Evolutionary conservation across 2,329 filamentous ascomycete species (phyloP).

Genomic region (Aspergillus amoenus): DNA sequence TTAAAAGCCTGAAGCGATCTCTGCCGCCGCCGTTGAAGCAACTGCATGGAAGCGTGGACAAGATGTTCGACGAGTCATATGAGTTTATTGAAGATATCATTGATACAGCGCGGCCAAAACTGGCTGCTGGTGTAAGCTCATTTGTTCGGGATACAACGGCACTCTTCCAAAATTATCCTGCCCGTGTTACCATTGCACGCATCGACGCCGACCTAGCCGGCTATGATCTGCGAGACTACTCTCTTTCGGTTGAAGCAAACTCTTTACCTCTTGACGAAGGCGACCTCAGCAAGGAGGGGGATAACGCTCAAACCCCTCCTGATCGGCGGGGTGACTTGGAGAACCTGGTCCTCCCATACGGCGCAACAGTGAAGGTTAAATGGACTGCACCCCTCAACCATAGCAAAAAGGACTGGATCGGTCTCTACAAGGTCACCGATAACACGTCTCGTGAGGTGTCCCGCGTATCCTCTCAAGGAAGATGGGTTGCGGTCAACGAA

Average conservation of each 20-base stretch:
- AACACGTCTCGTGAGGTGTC: slow-evolving; percentile 84
- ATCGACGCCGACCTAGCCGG: slow-evolving; percentile 78
- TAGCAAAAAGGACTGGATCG: slow-evolving; percentile 90
- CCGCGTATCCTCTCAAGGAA: slow-evolving; percentile 77
- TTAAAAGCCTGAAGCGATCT: slow-evolving; percentile 84
- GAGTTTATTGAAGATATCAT: slow-evolving; percentile 91
- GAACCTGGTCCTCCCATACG: slow-evolving; percentile 81
- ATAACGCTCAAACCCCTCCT: slow-evolving; percentile 66
- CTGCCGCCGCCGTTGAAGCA: slow-evolving; percentile 79
- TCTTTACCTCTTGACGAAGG: slow-evolving; percentile 52
- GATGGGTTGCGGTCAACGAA: slow-evolving; percentile 80
- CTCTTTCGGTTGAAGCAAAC: slow-evolving; percentile 70
- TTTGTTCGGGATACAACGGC: slow-evolving; percentile 86
- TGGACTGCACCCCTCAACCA: slow-evolving; percentile 90
- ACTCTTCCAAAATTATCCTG: slow-evolving; percentile 85
- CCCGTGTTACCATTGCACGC: slow-evolving; percentile 77
- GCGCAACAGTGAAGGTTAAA: slow-evolving; percentile 80
- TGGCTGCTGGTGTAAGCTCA: slow-evolving; percentile 80
- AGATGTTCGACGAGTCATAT: slow-evolving; percentile 77
- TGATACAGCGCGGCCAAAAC: slow-evolving; percentile 78
- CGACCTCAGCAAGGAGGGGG: slow-evolving; percentile 71
- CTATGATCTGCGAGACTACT: slow-evolving; percentile 76
- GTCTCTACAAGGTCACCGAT: slow-evolving; percentile 92
- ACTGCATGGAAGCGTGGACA: slow-evolving; percentile 84
- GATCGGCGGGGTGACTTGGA: slow-evolving; percentile 62